phyloP scores from a whole-genome alignment of 768 basidiomycete species.

The Coprinellus micaceus region DNA sequence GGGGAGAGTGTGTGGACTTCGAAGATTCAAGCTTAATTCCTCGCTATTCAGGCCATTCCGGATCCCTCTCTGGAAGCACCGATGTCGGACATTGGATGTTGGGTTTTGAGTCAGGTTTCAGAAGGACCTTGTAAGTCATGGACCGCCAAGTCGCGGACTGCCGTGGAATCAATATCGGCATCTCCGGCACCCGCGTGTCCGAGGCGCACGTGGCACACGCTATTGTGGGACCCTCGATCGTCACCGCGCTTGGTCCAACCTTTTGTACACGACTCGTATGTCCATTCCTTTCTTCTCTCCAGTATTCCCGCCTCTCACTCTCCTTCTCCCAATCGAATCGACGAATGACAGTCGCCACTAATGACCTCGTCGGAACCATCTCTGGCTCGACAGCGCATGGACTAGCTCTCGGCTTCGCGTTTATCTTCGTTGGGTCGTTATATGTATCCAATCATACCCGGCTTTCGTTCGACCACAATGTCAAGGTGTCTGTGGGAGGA shows the following conservation, averaged over 20 bases:
- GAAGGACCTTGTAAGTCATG: too few relatives aligned
- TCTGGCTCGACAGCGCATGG: constrained; percentile 31
- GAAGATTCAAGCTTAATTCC: too few relatives aligned
- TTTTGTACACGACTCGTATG: not conserved
- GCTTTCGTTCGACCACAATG: constrained; percentile 42
- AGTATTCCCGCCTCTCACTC: not conserved
- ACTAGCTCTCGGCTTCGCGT: constrained; percentile 55
- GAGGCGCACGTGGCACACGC: not conserved
- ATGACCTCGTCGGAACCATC: not conserved
- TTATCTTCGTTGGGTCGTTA: constrained; percentile 77
- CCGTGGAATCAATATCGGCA: too few relatives aligned
- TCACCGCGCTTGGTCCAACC: not conserved
- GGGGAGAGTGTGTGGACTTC: too few relatives aligned
- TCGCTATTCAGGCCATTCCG: too few relatives aligned
- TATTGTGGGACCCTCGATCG: not conserved
- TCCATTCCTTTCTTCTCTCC: not conserved
- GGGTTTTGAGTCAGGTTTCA: too few relatives aligned
- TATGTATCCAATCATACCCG: constrained; percentile 70
- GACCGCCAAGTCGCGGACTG: too few relatives aligned
- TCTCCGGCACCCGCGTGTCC: not conserved
- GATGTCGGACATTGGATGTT: too few relatives aligned
- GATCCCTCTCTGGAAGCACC: too few relatives aligned
- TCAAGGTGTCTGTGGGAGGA: constrained; percentile 21
- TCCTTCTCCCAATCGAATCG: not conserved
- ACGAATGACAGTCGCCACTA: not conserved